These are phyloP conservation scores for Mrakia blollopis DNA, from an alignment of 768 basidiomycete genomes.

Conservation along the genomic window DNA sequence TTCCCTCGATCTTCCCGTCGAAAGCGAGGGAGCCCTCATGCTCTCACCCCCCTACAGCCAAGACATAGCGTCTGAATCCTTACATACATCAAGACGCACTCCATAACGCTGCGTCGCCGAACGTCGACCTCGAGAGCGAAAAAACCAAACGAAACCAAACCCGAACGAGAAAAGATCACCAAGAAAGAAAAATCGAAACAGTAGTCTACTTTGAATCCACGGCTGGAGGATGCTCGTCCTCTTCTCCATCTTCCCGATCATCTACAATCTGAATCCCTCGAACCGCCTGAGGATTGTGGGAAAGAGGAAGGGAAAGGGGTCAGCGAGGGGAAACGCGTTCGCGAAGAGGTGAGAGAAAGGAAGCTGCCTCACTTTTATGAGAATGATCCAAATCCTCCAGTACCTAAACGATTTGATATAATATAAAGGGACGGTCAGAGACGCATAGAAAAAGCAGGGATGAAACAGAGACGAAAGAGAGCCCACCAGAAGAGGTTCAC, in stretches of 20 bases:
- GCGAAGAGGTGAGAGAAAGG: background rate
- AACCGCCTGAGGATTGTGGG: background rate
- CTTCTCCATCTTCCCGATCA: background rate
- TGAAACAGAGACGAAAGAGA: slow-evolving; percentile 39
- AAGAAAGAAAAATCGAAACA: no score
- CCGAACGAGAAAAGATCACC: no score
- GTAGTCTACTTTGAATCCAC: background rate
- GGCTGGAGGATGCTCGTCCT: background rate
- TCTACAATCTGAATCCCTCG: slow-evolving; percentile 6
- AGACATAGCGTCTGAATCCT: background rate
- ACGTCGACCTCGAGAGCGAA: no score
- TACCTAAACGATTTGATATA: no score
- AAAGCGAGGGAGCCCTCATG: no score
- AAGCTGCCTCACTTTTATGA: background rate
- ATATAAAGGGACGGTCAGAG: background rate
- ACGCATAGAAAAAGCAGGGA: background rate
- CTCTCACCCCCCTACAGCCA: no score
- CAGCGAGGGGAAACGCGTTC: background rate
- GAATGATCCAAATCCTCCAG: slow-evolving; percentile 14
- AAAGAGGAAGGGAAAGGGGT: background rate
- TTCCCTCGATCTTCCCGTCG: no score
- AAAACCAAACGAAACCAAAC: no score
- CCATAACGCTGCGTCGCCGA: no score
- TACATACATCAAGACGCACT: no score
- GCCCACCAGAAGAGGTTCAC: slow-evolving; percentile 93